Evolutionary conservation across 768 basidiomycete genomes (phyloP).

Genomic region (Mycena rosella): DNA sequence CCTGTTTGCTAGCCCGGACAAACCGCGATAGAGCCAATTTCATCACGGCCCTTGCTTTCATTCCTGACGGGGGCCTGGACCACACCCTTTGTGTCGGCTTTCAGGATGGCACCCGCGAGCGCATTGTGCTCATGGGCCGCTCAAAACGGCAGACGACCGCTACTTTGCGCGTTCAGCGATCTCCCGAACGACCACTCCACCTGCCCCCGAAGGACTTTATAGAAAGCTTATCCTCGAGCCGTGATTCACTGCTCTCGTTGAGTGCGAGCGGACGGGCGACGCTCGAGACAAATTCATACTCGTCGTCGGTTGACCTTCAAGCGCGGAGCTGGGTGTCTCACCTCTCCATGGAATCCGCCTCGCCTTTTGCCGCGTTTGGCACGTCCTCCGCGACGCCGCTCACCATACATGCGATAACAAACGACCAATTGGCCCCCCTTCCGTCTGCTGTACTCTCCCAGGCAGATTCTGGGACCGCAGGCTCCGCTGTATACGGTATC

Average conservation of each 20-base stretch:
- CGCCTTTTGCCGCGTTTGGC: slow-evolving; percentile 78
- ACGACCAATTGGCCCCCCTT: slow-evolving; percentile 56
- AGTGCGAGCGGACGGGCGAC: slow-evolving; percentile 67
- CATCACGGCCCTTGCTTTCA: slow-evolving; percentile 68
- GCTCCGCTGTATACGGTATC: slow-evolving; percentile 81
- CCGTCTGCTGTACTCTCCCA: slow-evolving; percentile 65
- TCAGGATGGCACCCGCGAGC: slow-evolving; percentile 69
- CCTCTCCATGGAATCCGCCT: slow-evolving; percentile 63
- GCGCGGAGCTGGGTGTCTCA: slow-evolving; percentile 74
- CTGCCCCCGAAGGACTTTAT: slow-evolving; percentile 62
- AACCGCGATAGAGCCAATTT: slow-evolving; percentile 53
- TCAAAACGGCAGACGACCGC: slow-evolving; percentile 42
- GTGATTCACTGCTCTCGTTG: slow-evolving; percentile 63
- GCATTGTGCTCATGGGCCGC: slow-evolving; percentile 44
- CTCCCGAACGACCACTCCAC: slow-evolving; percentile 22
- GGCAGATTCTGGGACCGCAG: slow-evolving; percentile 37
- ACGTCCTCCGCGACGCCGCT: slow-evolving; percentile 72
- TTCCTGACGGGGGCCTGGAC: slow-evolving; percentile 59
- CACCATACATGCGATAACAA: slow-evolving; percentile 64
- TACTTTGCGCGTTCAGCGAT: slow-evolving; percentile 36
- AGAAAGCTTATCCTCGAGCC: slow-evolving; percentile 66
- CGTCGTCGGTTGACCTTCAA: slow-evolving; percentile 57
- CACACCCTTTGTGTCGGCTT: slow-evolving; percentile 67
- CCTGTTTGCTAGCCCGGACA: slow-evolving; percentile 52
- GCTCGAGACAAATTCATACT: slow-evolving; percentile 36